Evolutionary conservation across 192 early-diverging fungal species (phyloP), one percentile per base, ranked within the genome.

Genomic region (Dispira simplex): DNA sequence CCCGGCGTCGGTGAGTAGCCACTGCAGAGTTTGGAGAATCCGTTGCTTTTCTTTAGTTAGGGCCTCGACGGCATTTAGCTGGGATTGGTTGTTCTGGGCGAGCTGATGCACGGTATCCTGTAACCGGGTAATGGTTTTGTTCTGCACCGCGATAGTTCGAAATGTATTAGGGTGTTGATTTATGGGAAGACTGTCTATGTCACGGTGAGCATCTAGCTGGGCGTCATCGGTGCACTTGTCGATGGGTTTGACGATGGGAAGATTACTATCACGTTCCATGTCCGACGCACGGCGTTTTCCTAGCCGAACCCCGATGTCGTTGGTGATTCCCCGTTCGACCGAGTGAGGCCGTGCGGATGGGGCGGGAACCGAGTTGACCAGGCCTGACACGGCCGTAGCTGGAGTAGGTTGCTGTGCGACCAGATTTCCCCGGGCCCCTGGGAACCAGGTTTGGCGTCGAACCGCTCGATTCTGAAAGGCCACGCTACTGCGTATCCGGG

Each of bases 381-480:
- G 49, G 49, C 23, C 49, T 23, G 49, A 51, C 16, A 23, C 21
- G 48, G 48, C 48, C 56, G 16, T n/a, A 16, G 56, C 56, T 1
- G 18, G 26, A 39, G 56, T 39, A 18, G 28, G 26, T 12, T 27
- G 56, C 11, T 58, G 39, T 14, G 26, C 21, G 27, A 44, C 43
- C 21, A 63, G 25, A 8, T 63, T 27, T 25, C 63, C 58, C 27
- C 69, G 71, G 2, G 71, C 65, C 10, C 77, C 77, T 0, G 74
- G 66, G 47, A 75, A 73, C 77, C 77, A 78, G 11, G 77, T 78
- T 62, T 78, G 77, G 12, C 77, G 65, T 18, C 77, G 77, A 20
- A 64, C 43, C 13, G 9, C 55, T 23, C 54, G n/a, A 11, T 53
- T 49, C 20, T 62, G 69, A 9, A 49, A 46, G 11, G 27, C 9